These are phyloP conservation scores for Lactarius vividus DNA, from an alignment of 768 basidiomycete species.

Conservation along the genomic window DNA sequence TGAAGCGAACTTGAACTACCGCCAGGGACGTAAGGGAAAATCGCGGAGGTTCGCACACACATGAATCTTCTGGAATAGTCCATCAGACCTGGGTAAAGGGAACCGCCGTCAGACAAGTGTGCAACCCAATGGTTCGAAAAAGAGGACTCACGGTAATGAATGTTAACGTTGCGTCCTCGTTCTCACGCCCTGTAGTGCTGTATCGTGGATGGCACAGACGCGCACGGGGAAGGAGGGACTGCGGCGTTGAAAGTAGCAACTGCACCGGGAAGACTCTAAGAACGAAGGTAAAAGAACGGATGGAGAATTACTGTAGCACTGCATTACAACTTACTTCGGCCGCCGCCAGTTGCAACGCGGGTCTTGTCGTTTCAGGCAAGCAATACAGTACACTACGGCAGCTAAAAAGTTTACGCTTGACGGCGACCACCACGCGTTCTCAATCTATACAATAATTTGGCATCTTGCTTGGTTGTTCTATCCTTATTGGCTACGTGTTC, in stretches of 20 bases:
- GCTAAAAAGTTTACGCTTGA: neutral
- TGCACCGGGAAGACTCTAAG: neutral
- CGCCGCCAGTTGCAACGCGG: too few species aligned
- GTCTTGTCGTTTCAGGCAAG: too few species aligned
- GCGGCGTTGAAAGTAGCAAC: too few species aligned
- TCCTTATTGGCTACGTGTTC: too few species aligned
- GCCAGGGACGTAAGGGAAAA: constrained; percentile 15
- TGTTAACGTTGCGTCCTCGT: neutral
- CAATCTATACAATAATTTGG: too few species aligned
- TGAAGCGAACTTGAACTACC: neutral
- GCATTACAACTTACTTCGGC: too few species aligned
- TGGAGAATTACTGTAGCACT: too few species aligned
- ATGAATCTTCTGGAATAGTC: constrained; percentile 12
- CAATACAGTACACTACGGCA: neutral
- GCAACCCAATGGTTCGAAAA: neutral
- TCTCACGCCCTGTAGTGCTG: neutral
- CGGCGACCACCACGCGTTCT: too few species aligned
- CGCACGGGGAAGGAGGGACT: neutral
- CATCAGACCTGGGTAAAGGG: constrained; percentile 11
- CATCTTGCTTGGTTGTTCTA: too few species aligned
- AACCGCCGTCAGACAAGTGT: neutral
- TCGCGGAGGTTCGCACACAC: constrained; percentile 5
- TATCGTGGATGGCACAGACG: neutral
- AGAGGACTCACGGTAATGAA: constrained; percentile 1
- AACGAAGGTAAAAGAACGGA: neutral